These are phyloP conservation scores for Trifolium pratense DNA, from an alignment of 306 rosid genomes.

Conservation along the genomic window DNA sequence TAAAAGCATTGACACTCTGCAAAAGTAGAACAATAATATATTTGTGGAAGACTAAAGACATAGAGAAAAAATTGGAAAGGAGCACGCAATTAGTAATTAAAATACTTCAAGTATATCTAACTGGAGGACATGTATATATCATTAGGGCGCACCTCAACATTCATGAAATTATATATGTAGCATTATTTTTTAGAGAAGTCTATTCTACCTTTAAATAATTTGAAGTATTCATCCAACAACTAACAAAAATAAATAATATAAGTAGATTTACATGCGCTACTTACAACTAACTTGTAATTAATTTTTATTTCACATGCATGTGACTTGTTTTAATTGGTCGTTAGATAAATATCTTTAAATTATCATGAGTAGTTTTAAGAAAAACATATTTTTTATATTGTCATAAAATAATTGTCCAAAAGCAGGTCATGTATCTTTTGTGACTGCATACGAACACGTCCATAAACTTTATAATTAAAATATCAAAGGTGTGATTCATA, in stretches of 20 bases:
- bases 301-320: too few species aligned
- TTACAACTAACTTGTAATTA: too few species aligned
- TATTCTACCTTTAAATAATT: too few species aligned
- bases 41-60: constrained; percentile 24
- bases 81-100: too few species aligned
- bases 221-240: too few species aligned
- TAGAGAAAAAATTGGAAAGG: too few species aligned
- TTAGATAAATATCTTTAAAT: too few species aligned
- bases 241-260: too few species aligned
- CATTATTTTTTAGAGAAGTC: too few species aligned
- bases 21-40: constrained; percentile 38
- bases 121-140: constrained; percentile 44
- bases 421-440: constrained; percentile 37
- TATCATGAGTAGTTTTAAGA: too few species aligned
- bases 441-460: constrained; percentile 36
- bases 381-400: constrained; percentile 3
- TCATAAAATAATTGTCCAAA: constrained; percentile 32
- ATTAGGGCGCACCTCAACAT: constrained; percentile 35
- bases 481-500: background rate
- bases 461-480: constrained; percentile 30
- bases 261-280: too few species aligned
- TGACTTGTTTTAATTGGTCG: too few species aligned
- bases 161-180: constrained; percentile 33
- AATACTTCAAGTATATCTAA: constrained; percentile 30
- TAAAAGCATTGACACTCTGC: constrained; percentile 45